These are phyloP conservation scores for Leptographium wingfieldii DNA, from an alignment of 2,329 filamentous ascomycete genomes.

Conservation along the genomic window DNA sequence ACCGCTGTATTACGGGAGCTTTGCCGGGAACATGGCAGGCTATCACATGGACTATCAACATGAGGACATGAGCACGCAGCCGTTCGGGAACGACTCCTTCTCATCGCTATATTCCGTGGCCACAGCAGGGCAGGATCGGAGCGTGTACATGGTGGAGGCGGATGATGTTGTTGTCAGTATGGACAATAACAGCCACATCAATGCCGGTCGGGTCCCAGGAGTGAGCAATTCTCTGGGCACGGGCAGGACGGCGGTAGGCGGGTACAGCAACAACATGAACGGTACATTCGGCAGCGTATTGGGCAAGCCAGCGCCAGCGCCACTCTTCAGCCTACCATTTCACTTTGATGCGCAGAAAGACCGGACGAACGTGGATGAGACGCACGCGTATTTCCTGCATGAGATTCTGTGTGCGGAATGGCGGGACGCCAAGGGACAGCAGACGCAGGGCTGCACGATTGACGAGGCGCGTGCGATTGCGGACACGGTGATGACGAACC, in stretches of 20 bases:
- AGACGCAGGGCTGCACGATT: slow-evolving; percentile 29
- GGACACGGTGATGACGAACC: slow-evolving; percentile 38
- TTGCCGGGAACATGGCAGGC: background rate
- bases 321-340: background rate
- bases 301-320: background rate
- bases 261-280: no score
- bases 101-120: background rate
- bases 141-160: no score
- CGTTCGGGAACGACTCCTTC: no score
- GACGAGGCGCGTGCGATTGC: slow-evolving; percentile 43
- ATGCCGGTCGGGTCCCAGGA: no score
- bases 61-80: no score
- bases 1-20: background rate
- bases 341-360: slow-evolving; percentile 16
- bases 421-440: slow-evolving; percentile 33
- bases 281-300: background rate
- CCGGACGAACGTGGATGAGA: slow-evolving; percentile 42
- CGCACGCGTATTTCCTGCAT: slow-evolving; percentile 42
- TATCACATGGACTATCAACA: background rate
- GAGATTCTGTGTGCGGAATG: slow-evolving; percentile 37
- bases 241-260: no score
- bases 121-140: no score
- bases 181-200: no score
- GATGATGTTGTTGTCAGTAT: no score
- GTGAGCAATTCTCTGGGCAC: no score